Conservation (phyloP, 306 rosid species). For the Notholithocarpus densiflorus region DNA sequence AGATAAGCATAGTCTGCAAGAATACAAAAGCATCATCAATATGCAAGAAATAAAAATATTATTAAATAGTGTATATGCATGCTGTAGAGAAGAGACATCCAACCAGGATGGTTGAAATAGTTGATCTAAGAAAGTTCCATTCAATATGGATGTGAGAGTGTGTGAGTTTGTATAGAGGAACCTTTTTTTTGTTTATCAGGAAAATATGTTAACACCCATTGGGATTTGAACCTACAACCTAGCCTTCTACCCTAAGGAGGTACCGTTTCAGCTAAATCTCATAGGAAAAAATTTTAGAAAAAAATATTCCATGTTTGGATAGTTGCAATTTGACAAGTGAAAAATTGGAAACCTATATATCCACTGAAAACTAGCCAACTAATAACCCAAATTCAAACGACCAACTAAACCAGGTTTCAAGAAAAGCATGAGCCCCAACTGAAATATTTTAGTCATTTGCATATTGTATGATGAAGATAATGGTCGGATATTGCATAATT, state of each 20-base stretch:
- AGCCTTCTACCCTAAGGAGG: no score
- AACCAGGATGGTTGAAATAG: neutral
- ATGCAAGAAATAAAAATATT: neutral
- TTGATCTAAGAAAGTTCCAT: neutral
- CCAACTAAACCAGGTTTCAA: neutral
- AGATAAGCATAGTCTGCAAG: slow-evolving; percentile 83
- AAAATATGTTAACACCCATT: no score
- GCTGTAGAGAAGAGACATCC: neutral
- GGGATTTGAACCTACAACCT: no score
- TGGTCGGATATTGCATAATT: no score
- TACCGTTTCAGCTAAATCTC: no score
- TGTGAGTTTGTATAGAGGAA: neutral
- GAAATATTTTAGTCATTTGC: neutral
- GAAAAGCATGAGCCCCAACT: neutral
- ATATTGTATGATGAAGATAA: no score
- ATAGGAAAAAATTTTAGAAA: neutral
- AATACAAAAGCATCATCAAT: slow-evolving; percentile 19
- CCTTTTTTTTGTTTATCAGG: no score
- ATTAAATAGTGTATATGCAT: neutral
- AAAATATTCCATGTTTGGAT: neutral
- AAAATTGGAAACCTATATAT: neutral
- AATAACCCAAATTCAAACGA: neutral
- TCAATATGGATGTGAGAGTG: neutral
- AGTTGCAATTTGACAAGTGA: neutral
- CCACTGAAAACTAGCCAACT: neutral